These are phyloP conservation scores for Fusarium haematococcum DNA, from an alignment of 2,329 filamentous ascomycete genomes.

Conservation along the genomic window DNA sequence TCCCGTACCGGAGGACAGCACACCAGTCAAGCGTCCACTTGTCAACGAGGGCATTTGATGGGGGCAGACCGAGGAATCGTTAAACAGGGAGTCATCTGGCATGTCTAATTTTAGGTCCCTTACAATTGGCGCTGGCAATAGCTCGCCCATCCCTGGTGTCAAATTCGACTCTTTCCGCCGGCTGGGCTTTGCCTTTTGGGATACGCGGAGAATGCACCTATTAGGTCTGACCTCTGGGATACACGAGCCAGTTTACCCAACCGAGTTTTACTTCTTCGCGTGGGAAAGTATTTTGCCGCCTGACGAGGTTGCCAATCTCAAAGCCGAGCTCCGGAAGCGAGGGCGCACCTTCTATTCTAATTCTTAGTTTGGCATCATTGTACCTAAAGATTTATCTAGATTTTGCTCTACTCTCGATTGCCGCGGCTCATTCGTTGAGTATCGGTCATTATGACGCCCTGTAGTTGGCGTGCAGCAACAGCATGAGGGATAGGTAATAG, in stretches of 20 bases:
- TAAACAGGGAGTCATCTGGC: not conserved
- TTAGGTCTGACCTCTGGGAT: not conserved
- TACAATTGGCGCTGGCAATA: not conserved
- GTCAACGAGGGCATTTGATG: not conserved
- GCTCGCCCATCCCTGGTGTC: slow-evolving; percentile 17
- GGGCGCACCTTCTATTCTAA: not conserved
- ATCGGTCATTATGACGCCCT: too few species aligned
- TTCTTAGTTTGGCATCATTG: too few species aligned
- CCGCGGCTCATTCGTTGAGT: too few species aligned
- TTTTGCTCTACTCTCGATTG: too few species aligned
- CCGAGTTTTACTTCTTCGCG: not conserved
- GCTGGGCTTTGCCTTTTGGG: slow-evolving; percentile 35
- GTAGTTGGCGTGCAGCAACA: too few species aligned
- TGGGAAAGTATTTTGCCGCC: slow-evolving; percentile 10
- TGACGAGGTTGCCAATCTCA: slow-evolving; percentile 2
- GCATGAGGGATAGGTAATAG: too few species aligned
- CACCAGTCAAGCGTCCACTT: not conserved
- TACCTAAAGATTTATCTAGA: too few species aligned
- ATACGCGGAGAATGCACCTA: slow-evolving; percentile 13
- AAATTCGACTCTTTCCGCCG: slow-evolving; percentile 33
- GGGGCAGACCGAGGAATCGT: slow-evolving; percentile 1
- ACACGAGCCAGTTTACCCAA: not conserved
- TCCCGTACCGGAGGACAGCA: not conserved
- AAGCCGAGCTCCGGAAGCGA: slow-evolving; percentile 7
- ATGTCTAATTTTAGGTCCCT: not conserved